Evolutionary conservation across 2,329 filamentous ascomycete genomes (phyloP), one percentile per base, ranked within the genome.

Genomic region (Annulohypoxylon truncatum): DNA sequence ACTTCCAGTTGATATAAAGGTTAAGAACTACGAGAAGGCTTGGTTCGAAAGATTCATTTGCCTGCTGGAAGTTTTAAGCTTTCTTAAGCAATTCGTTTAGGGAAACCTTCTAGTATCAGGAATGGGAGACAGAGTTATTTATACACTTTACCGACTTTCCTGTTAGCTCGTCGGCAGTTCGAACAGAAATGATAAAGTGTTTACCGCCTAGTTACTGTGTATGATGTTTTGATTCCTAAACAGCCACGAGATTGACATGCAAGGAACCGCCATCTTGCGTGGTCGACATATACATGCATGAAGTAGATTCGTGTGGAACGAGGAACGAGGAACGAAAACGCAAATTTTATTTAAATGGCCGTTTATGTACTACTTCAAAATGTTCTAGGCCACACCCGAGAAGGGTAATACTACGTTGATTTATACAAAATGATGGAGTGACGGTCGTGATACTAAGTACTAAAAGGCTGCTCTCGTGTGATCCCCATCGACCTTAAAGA

Each of bases 241-340:
- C 26, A 28, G 28, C 62, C 57, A 61, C 52, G 52, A 61, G 46
- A 48, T 42, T 50, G 4, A 3, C 24, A 57, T 57, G 62, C 47
- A 35, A 33, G 51, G 40, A 66, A 31, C 62, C 57, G 62, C 22
- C 12, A 59, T 54, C 31, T 51, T 51, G 38, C 61, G 10, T 58
- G 29, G 15, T 9, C 42, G 33, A 28, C 29, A 51, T 56, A 51
- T 55, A 20, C 51, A 55, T n/a, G 54, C 44, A 55, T 52, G 15
- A 38, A 48, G 26, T 53, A 33, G 56, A 51, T 51, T 24, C 29
- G 46, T 33, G 12, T 51, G 56, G 15, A 26, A 48, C 44, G 24
- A 48, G 56, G 15, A 26, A 48, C 44, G 24, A 48, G 13, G 4
- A 44, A 42, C 46, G 15, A 31, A 28, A 33, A 51, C 35, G 10